phyloP scores from a whole-genome alignment of 2,329 filamentous ascomycete species.

The Cladosporium cucumerinum region DNA sequence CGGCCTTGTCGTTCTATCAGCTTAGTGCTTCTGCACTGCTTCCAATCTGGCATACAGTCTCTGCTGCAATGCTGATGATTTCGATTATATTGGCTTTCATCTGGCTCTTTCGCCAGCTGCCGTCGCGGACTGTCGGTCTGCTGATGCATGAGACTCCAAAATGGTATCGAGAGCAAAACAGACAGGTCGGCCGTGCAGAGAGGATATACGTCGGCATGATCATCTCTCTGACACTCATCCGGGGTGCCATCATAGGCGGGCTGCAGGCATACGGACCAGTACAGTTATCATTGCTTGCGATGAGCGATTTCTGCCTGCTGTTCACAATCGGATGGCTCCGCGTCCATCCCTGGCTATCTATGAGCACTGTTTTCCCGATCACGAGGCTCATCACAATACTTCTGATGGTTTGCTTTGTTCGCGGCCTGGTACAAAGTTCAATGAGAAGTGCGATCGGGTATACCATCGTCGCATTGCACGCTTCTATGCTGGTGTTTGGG shows the following conservation, averaged over 20 bases:
- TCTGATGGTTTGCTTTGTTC: conserved; percentile 4
- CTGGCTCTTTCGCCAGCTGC: conserved; percentile 8
- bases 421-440: background rate
- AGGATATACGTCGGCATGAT: background rate
- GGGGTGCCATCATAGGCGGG: conserved; percentile 4
- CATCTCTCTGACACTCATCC: conserved; percentile 3
- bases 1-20: conserved; percentile 8
- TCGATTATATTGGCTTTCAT: conserved; percentile 6
- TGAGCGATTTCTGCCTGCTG: background rate
- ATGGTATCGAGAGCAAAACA: conserved; percentile 3
- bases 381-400: background rate
- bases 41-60: background rate
- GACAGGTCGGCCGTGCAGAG: background rate
- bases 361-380: background rate
- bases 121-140: background rate
- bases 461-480: background rate
- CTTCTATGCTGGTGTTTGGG: background rate
- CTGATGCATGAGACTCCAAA: conserved; percentile 5
- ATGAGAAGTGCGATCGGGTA: background rate
- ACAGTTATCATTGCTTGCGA: background rate
- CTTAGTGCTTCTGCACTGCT: background rate
- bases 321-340: conserved; percentile 5
- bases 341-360: background rate
- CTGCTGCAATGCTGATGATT: background rate
- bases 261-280: conserved; percentile 1